Base-by-base conservation (phyloP, 2,329 filamentous ascomycete genomes). In the Botryotinia calthae region DNA sequence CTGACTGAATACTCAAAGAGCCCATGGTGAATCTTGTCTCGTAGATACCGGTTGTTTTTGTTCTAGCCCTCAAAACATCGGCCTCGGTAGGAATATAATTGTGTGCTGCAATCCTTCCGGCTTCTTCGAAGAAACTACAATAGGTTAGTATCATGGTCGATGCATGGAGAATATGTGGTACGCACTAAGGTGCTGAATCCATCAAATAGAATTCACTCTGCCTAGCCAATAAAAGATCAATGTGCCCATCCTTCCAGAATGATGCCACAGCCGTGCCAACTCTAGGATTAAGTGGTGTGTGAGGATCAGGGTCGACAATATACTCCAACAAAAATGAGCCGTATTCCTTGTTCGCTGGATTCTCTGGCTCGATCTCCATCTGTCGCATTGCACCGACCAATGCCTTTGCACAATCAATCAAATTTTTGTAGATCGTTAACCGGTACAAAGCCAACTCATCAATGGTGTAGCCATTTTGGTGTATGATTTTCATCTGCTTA, bases 401-500 rank as follows among this genome's bases (percentile, higher is more conserved):
- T 68, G 95, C 92, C 82, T 97, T 98, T 77, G 94, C 93, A 86
- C 96, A 99, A 84, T 99, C 96, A 78, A 98, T 89, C 74, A 99
- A 87, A 82, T 99, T 99, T 85, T 99, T 99, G 86, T 97, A 99
- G 74, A 99, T 94, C 48, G 96, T 98, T 75, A 97, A 89, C 74
- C 96, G 92, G 85, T 98, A 98, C 81, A 97, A 91, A 79, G 92
- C 92, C 67, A 98, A 87, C 83, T 99, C 96, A 79, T 98, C 95
- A 77, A 94, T 90, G 18, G 93, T 95, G 84, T 99, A 99, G 74
- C 96, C 96, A 84, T 98, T 97, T 80, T 98, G 92, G 81, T 99
- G 96, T 81, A 99, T 98, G 79, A 99, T 99, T 85, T 98, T 99
- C 96, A 99, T 99, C 87, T 99, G 96, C 84, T 99, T 99, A 78